Base-by-base conservation (phyloP, 2,329 filamentous ascomycete species). In the Escovopsis sp. region DNA sequence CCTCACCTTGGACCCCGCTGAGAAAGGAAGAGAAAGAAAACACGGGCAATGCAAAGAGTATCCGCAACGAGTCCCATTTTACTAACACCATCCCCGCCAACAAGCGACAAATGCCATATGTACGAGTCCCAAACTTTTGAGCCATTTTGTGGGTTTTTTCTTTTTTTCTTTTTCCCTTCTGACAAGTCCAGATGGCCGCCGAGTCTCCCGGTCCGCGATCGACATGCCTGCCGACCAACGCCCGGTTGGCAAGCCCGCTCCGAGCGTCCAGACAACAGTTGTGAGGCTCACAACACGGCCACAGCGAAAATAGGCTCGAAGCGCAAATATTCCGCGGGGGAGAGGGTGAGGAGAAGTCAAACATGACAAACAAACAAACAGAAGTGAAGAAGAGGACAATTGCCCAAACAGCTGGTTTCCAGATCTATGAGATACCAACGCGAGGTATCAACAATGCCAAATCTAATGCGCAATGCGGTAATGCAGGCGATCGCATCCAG, bases 41-140 rank as follows among this genome's bases (percentile, higher is more conserved):
- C 35, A 43, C 52, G 47, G 43, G 46, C 45, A 52, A 60, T 60
- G 57, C 56, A 57, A 47, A 46, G 54, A 45, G 45, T 45, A 46
- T 47, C 37, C 56, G 53, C 40, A 57, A 40, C 53, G 44, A 39
- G 32, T 34, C 41, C 49, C 46, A 41, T 52, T 54, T 51, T 49
- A 44, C 41, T 27, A 39, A 40, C 35, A 40, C 27, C 35, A 27
- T 45, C 40, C 43, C 41, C 44, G 40, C 45, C 43, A 34, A 43
- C 35, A 33, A 41, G 44, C 35, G 44, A 45, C 45, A 35, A 45
- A 44, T 37, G 38, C 31, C 45, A 52, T 48, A 52, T 50, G 41
- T 51, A 50, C 49, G 46, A 34, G 42, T 45, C 46, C 41, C 44
- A 44, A 51, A 47, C 47, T 48, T 46, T 42, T 44, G 41, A 34